Evolutionary conservation across 2,329 filamentous ascomycete genomes (phyloP), one percentile per base, ranked within the genome.

Genomic region (Neofusicoccum ribis): DNA sequence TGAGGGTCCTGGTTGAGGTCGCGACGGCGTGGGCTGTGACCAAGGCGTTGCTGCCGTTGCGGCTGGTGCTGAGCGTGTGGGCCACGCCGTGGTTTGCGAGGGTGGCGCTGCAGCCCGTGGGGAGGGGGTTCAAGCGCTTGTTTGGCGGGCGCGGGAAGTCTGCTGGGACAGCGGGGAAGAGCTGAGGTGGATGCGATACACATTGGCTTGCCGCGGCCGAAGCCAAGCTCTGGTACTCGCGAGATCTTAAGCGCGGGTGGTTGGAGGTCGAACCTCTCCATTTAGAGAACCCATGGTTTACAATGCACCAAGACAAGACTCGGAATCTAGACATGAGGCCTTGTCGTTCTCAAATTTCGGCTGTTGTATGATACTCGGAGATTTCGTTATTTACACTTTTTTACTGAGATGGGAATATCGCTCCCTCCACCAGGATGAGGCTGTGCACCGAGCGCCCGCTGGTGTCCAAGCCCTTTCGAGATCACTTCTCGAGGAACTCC

Each of bases 31-130:
- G 95, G 81, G 91, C 92, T 0, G 85, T 97, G 68, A 96, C 92
- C 0, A 99, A 99, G 80, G 88, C 88, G 15, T 74, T 98, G 66
- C 76, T 99, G 68, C 92, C 95, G 0, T 72, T 91, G 12, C 85
- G 95, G 70, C 86, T 99, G 67, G 80, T 89, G 31, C 78, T 87
- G 6, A 97, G 93, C 79, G 85, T 96, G 3, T 96, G 91, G 92
- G 90, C 86, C 14, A 97, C 95, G 52, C 95, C 95, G 3, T 96
- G 92, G 90, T 96, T 98, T 82, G 93, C 93, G 1, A 85, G 88
- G 49, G 80, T 86, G 0, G 49, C 37, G 27, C n/a, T 63, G 6
- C 39, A n/a, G 39, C 23, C 49, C 8, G 39, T 63, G 4, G 61
- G 49, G 8, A 54, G 43, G n/a, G 49, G 39, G 0, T 37, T 63